Evolutionary conservation across 2,329 filamentous ascomycete species (phyloP).

Genomic region (Alternaria sp.): DNA sequence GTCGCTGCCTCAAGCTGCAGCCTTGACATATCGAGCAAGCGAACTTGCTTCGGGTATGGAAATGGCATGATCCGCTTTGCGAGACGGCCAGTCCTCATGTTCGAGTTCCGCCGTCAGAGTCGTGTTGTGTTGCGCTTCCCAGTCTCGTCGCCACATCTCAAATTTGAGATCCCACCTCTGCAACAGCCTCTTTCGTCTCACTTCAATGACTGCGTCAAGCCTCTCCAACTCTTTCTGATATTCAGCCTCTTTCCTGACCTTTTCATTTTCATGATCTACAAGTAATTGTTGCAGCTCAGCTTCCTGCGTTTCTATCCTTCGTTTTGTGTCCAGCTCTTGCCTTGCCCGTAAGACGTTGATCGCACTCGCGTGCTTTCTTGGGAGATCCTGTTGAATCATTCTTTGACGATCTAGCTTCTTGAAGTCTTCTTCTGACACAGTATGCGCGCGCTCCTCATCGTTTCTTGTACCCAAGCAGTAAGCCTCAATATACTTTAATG

Average conservation of each 20-base stretch:
- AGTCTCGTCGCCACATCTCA: conserved; percentile 50
- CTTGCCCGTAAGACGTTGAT: conserved; percentile 58
- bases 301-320: conserved; percentile 50
- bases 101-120: conserved; percentile 32
- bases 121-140: conserved; percentile 40
- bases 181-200: conserved; percentile 42
- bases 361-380: conserved; percentile 54
- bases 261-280: conserved; percentile 44
- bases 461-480: conserved; percentile 53
- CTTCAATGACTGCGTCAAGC: conserved; percentile 44
- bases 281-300: conserved; percentile 50
- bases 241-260: conserved; percentile 42
- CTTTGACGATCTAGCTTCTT: conserved; percentile 54
- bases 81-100: conserved; percentile 43
- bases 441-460: conserved; percentile 35
- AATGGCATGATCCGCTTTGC: conserved; percentile 18
- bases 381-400: conserved; percentile 49
- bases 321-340: conserved; percentile 52
- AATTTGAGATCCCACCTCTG: conserved; percentile 52
- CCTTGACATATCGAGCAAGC: conserved; percentile 29
- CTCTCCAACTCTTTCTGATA: conserved; percentile 46
- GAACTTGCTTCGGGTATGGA: conserved; percentile 33
- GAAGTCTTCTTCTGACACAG: conserved; percentile 56
- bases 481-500: conserved; percentile 58
- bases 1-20: conserved; percentile 12